Percentiles rank a stretch among this genome's conserved stretches.
These are phyloP conservation scores for Metarhizium guizhouense DNA, from an alignment of 2,329 filamentous ascomycete species.

Conservation along the genomic window DNA sequence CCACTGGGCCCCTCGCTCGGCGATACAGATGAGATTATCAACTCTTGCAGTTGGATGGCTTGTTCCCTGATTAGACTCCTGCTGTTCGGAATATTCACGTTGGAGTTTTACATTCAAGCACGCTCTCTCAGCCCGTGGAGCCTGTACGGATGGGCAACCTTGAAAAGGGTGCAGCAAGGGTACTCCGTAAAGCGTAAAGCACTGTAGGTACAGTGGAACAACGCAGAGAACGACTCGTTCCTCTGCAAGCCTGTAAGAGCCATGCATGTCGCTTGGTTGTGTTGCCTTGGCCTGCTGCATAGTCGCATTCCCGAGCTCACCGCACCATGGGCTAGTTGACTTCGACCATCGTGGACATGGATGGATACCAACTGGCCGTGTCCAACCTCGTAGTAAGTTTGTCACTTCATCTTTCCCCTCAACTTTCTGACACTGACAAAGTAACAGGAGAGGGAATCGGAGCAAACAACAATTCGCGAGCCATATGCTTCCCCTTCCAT, in stretches of 20 bases:
- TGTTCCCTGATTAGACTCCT: background rate
- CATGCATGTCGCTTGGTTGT: conserved; percentile 1
- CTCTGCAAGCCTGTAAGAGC: background rate
- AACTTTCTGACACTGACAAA: background rate
- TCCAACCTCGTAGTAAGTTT: background rate
- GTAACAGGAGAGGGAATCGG: background rate
- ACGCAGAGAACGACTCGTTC: background rate
- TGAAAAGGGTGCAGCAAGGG: background rate
- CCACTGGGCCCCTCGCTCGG: background rate
- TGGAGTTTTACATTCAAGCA: background rate
- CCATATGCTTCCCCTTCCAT: background rate
- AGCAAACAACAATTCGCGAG: background rate
- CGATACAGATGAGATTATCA: background rate
- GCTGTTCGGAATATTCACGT: background rate
- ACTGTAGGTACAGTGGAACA: background rate
- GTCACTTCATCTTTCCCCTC: background rate
- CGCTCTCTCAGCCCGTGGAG: too few species aligned
- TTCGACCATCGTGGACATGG: background rate
- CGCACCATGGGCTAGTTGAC: conserved; percentile 4
- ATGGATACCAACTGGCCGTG: background rate
- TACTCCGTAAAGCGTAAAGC: background rate
- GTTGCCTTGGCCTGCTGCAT: conserved; percentile 1
- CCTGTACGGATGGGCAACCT: too few species aligned
- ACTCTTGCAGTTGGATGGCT: background rate
- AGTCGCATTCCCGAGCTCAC: conserved; percentile 8